A percentile compares a stretch with the other conserved stretches of the same genome.
Evolutionary conservation across 495 filamentous ascomycete genomes (phyloP).

Genomic region (Aspergillus baeticus): DNA sequence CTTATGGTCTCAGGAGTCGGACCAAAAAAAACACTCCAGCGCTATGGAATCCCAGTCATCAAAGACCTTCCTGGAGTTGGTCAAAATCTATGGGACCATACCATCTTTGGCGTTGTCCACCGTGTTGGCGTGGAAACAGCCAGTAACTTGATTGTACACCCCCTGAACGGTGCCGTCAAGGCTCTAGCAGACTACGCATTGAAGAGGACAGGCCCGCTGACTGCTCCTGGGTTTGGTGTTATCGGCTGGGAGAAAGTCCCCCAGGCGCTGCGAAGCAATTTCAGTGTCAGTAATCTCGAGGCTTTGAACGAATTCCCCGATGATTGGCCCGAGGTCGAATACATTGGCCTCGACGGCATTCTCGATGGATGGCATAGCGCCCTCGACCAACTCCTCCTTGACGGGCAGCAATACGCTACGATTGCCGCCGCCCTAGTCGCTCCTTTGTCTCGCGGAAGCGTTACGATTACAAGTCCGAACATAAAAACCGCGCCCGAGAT

Average conservation of each 20-base stretch:
- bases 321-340: constrained; percentile 61
- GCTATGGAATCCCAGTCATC: constrained; percentile 36
- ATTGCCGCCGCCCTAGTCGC: constrained; percentile 40
- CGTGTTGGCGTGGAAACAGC: constrained; percentile 38
- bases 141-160: constrained; percentile 20
- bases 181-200: constrained; percentile 5
- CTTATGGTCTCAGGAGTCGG: constrained; percentile 54
- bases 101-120: constrained; percentile 33
- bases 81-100: constrained; percentile 49
- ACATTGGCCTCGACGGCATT: constrained; percentile 26
- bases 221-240: constrained; percentile 42
- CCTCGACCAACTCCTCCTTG: constrained; percentile 25
- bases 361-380: constrained; percentile 23
- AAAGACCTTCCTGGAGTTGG: constrained; percentile 50
- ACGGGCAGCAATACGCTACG: constrained; percentile 47
- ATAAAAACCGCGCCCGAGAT: constrained; percentile 50
- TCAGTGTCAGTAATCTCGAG: constrained; percentile 22
- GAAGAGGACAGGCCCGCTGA: constrained; percentile 34
- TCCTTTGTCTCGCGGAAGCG: constrained; percentile 51
- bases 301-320: constrained; percentile 38
- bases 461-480: constrained; percentile 45
- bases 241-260: constrained; percentile 49
- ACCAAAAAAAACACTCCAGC: constrained; percentile 25
- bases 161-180: neutral
- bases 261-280: constrained; percentile 8